Conservation (phyloP, 129 eudicot genomes). For the Rutidosis leptorrhynchoides region DNA sequence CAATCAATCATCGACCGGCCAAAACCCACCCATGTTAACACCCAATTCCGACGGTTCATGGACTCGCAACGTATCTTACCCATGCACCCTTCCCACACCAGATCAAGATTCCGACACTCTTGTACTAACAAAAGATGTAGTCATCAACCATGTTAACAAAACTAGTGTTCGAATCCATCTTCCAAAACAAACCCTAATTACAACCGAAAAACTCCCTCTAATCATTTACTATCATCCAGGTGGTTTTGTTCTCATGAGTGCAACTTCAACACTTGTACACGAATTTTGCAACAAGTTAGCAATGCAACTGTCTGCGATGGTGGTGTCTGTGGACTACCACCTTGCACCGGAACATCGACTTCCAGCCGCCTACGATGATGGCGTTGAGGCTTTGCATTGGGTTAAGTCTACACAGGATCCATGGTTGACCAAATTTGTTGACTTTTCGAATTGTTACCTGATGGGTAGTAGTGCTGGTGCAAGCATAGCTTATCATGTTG, state of each 20-base stretch:
- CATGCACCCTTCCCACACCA: constrained; percentile 19
- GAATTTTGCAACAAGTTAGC: constrained; percentile 37
- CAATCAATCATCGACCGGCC: not conserved
- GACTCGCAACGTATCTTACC: constrained; percentile 14
- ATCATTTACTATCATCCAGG: constrained; percentile 47
- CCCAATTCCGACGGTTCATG: constrained; percentile 35
- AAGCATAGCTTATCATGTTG: constrained; percentile 55
- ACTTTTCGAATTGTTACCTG: constrained; percentile 32
- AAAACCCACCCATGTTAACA: constrained; percentile 9
- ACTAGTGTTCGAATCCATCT: constrained; percentile 39
- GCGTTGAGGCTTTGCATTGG: constrained; percentile 44
- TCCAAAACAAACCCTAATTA: constrained; percentile 16
- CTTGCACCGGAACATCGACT: constrained; percentile 63
- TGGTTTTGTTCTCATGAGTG: constrained; percentile 42
- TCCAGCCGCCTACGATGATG: constrained; percentile 62
- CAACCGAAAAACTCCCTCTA: constrained; percentile 29
- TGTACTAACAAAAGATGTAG: constrained; percentile 35
- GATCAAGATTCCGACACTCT: constrained; percentile 10
- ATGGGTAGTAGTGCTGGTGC: constrained; percentile 58
- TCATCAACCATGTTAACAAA: constrained; percentile 29
- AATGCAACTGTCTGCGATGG: constrained; percentile 28
- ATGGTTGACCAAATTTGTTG: constrained; percentile 45
- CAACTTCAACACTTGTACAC: constrained; percentile 26
- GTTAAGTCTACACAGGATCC: constrained; percentile 27
- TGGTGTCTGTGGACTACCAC: constrained; percentile 50